Evolutionary conservation across 2,329 filamentous ascomycete genomes (phyloP).

Genomic region (Botryotinia globosa): DNA sequence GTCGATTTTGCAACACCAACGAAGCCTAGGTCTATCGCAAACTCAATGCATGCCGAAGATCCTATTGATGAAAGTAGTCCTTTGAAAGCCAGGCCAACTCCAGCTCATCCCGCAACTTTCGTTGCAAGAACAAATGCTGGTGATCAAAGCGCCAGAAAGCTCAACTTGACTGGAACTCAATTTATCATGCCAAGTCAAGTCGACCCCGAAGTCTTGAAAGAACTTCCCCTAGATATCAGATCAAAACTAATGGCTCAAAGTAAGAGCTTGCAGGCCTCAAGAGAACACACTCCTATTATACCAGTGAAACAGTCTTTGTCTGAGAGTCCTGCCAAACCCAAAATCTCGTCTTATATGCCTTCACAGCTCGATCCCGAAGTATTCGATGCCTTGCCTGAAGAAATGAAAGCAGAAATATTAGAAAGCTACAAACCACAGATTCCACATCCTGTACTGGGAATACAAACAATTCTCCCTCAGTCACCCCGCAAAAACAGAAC

Average conservation of each 20-base stretch:
- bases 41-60: constrained; percentile 39
- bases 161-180: constrained; percentile 84
- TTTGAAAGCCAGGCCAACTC: constrained; percentile 47
- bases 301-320: constrained; percentile 35
- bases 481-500: constrained; percentile 57
- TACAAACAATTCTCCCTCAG: constrained; percentile 39
- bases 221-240: constrained; percentile 80
- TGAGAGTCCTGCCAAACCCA: constrained; percentile 26
- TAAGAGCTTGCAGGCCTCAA: constrained; percentile 30
- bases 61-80: constrained; percentile 55
- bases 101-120: constrained; percentile 52
- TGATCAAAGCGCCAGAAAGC: constrained; percentile 56
- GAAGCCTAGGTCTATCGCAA: constrained; percentile 27
- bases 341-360: constrained; percentile 41
- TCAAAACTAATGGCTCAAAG: constrained; percentile 66
- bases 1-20: constrained; percentile 33
- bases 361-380: constrained; percentile 84
- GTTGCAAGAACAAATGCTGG: constrained; percentile 49
- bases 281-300: constrained; percentile 34
- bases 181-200: constrained; percentile 85
- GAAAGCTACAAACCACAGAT: constrained; percentile 57
- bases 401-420: constrained; percentile 81
- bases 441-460: constrained; percentile 27
- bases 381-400: constrained; percentile 77
- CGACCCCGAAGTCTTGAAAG: constrained; percentile 77